Percentiles rank a stretch among this genome's conserved stretches.
These are phyloP conservation scores for Acanthamoeba sp. DNA, from an alignment of 208 protist genomes.

Conservation along the genomic window DNA sequence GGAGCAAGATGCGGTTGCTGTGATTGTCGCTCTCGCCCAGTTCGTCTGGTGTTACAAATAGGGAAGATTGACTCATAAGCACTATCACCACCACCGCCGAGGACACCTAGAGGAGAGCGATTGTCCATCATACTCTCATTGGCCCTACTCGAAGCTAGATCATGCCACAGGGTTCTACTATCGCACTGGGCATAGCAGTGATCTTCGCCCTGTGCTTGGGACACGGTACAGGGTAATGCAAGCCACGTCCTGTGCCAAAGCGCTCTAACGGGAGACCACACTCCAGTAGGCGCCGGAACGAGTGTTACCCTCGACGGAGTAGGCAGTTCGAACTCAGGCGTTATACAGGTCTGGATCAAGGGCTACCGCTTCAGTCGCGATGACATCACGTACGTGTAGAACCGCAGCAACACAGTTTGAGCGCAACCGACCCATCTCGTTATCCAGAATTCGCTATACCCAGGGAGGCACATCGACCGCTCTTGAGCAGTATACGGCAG, in stretches of 20 bases:
- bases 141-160: not conserved
- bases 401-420: not conserved
- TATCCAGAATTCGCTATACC: not conserved
- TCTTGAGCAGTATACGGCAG: not conserved
- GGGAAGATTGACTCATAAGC: not conserved
- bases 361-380: constrained; percentile 11
- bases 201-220: too few relatives aligned
- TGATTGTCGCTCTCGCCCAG: not conserved
- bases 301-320: not conserved
- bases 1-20: too few relatives aligned
- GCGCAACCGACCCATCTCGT: not conserved
- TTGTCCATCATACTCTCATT: not conserved
- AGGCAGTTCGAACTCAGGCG: constrained; percentile 17
- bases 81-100: not conserved
- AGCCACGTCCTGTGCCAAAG: too few relatives aligned
- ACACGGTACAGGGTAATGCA: not conserved
- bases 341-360: not conserved
- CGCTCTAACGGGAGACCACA: not conserved
- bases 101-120: not conserved
- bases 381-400: not conserved
- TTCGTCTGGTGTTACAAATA: too few relatives aligned
- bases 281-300: not conserved
- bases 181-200: too few relatives aligned
- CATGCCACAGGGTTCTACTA: too few relatives aligned
- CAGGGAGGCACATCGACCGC: not conserved